Conservation (phyloP, 768 basidiomycete species). For the Termitomyces sp. region DNA sequence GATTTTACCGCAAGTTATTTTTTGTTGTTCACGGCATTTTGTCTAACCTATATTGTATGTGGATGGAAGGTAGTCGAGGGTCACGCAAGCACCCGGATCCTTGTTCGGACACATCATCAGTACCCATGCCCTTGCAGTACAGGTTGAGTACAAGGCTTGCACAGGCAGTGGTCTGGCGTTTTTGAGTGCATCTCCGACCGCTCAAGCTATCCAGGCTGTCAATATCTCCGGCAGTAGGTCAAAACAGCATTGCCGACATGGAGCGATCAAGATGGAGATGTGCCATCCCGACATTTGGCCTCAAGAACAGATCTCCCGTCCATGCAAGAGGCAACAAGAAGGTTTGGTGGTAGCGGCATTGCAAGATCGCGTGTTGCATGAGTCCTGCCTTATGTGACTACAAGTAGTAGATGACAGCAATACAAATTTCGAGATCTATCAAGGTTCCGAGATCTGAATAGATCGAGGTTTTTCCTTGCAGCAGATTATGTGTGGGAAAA, state of each 20-base stretch:
- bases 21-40: background rate
- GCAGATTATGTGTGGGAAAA: too few species aligned
- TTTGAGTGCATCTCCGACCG: slow-evolving; percentile 16
- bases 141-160: too few species aligned
- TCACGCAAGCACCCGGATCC: slow-evolving; percentile 56
- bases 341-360: slow-evolving; percentile 31
- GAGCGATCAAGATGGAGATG: slow-evolving; percentile 50
- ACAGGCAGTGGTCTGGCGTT: slow-evolving; percentile 21
- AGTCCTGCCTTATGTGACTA: too few species aligned
- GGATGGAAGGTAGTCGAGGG: slow-evolving; percentile 62
- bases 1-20: slow-evolving; percentile 52
- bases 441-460: too few species aligned
- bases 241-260: slow-evolving; percentile 27
- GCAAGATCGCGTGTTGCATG: slow-evolving; percentile 9
- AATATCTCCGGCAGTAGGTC: slow-evolving; percentile 7
- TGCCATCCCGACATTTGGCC: slow-evolving; percentile 61
- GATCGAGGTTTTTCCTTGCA: too few species aligned
- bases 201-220: background rate
- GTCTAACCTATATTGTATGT: background rate
- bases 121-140: slow-evolving; percentile 38
- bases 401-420: too few species aligned
- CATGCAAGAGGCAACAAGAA: slow-evolving; percentile 38
- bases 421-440: too few species aligned
- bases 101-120: slow-evolving; percentile 70
- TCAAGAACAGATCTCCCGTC: slow-evolving; percentile 46